These are phyloP conservation scores for Metschnikowia colocasiae DNA, from an alignment of 805 yeast genomes.

Conservation along the genomic window DNA sequence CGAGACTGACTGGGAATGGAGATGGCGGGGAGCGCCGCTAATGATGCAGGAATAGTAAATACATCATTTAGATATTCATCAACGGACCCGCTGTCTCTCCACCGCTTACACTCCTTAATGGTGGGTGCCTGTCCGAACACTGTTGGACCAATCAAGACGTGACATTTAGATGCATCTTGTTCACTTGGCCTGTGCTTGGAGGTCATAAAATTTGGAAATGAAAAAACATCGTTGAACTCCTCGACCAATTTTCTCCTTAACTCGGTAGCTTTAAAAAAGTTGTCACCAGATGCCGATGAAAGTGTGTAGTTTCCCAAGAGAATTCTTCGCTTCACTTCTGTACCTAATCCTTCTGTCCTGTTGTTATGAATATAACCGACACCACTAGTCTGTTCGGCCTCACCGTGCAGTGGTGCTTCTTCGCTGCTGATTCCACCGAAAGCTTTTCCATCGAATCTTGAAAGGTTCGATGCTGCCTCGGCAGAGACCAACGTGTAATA, in stretches of 20 bases:
- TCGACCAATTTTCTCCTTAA: slow-evolving; percentile 56
- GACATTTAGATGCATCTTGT: slow-evolving; percentile 31
- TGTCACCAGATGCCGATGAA: slow-evolving; percentile 70
- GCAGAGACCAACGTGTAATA: slow-evolving; percentile 89
- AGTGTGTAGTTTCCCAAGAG: slow-evolving; percentile 83
- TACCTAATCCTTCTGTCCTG: slow-evolving; percentile 66
- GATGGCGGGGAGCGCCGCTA: slow-evolving; percentile 88
- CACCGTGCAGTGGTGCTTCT: slow-evolving; percentile 18
- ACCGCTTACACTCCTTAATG: slow-evolving; percentile 38
- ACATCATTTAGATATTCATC: slow-evolving; percentile 76
- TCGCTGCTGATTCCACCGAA: slow-evolving; percentile 22
- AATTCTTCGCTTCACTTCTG: slow-evolving; percentile 79
- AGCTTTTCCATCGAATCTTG: slow-evolving; percentile 77
- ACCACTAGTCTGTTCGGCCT: background rate
- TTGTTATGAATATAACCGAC: slow-evolving; percentile 38
- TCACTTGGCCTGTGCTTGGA: background rate
- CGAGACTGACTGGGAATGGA: slow-evolving; percentile 56
- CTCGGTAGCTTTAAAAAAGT: slow-evolving; percentile 70
- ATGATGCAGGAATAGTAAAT: slow-evolving; percentile 82
- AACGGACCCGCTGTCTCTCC: slow-evolving; percentile 41
- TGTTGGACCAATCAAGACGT: slow-evolving; percentile 73
- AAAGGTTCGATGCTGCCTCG: slow-evolving; percentile 89
- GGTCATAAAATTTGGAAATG: slow-evolving; percentile 39
- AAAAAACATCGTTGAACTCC: slow-evolving; percentile 67
- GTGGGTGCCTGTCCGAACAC: slow-evolving; percentile 55